phyloP scores from a whole-genome alignment of 495 filamentous ascomycete genomes.

The Annulohypoxylon moriforme region DNA sequence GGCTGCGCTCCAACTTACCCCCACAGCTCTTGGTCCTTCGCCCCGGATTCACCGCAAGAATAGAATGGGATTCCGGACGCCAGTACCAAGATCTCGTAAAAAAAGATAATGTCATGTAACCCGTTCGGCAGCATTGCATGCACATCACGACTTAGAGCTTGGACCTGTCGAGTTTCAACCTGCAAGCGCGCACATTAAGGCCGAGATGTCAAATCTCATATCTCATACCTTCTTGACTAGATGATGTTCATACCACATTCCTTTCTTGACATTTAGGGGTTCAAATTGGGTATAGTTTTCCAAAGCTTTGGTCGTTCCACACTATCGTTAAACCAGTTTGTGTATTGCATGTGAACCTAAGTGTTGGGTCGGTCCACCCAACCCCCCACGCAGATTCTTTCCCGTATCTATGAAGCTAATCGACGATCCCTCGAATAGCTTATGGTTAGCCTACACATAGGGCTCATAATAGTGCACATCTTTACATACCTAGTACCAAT shows the following conservation, averaged over 20 bases:
- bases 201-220: not conserved
- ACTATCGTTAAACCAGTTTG: not conserved
- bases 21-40: not conserved
- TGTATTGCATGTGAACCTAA: not conserved
- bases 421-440: not conserved
- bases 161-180: conserved; percentile 3
- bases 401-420: conserved; percentile 5
- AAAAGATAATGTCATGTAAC: conserved; percentile 28
- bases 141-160: conserved; percentile 3
- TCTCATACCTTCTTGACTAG: conserved; percentile 13
- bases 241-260: conserved; percentile 23
- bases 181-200: not conserved
- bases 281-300: not conserved
- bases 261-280: conserved; percentile 10
- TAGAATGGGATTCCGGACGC: not conserved
- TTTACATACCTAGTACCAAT: not conserved
- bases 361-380: not conserved
- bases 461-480: not conserved
- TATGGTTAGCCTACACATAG: not conserved
- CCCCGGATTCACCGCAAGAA: not conserved
- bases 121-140: conserved; percentile 1
- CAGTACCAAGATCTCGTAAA: not conserved
- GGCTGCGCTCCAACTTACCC: not conserved
- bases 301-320: not conserved
- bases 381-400: conserved; percentile 3